Base-by-base conservation (phyloP, 1,284 basidiomycete genomes). In the Tylopilus sp. region DNA sequence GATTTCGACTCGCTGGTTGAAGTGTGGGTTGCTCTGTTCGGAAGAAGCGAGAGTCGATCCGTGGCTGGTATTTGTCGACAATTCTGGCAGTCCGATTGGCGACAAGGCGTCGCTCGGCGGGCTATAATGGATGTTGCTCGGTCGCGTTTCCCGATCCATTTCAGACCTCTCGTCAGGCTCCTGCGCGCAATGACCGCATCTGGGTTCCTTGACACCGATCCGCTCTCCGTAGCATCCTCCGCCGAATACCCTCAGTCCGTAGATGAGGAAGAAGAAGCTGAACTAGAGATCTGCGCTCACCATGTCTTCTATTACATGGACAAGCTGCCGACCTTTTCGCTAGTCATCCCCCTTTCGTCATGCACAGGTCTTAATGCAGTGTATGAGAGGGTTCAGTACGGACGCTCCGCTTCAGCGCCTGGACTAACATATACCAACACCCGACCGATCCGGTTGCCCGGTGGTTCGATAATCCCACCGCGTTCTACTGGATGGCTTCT, bases 11-110 rank as follows among this genome's bases (percentile, higher is more conserved):
- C 70, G 0, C 73, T 94, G 15, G 74, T 90, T 28, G 79, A 86
- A 44, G 80, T 89, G 2, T 93, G 91, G 87, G 78, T 86, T 42
- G 78, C 84, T 0, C 73, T 93, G 5, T 94, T 91, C 55, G 86
- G 88, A 13, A 78, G 87, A 36, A 88, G 86, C 53, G 86, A 92
- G 57, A 77, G 76, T 43, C 71, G 74, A 23, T 79, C 84, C 8
- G 75, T 89, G n/a, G 73, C 76, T 19, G 77, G 78, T 6, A 83
- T 92, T 52, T 90, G 87, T 58, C 73, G 76, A 25, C 89, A 93
- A 61, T 91, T 81, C 63, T 91, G 89, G 89, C 75, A 79, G 46
- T 71, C 72, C 3, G 87, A 91, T 59, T 85, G 80, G 76, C 70
- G 75, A 23, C 69, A 75, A 48, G 80, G 79, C 31, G 72, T 75